A percentile compares a stretch with the other conserved stretches of the same genome.
These are phyloP conservation scores for Arabidopsis arenosa DNA, from an alignment of 345 rosid species.

Conservation along the genomic window DNA sequence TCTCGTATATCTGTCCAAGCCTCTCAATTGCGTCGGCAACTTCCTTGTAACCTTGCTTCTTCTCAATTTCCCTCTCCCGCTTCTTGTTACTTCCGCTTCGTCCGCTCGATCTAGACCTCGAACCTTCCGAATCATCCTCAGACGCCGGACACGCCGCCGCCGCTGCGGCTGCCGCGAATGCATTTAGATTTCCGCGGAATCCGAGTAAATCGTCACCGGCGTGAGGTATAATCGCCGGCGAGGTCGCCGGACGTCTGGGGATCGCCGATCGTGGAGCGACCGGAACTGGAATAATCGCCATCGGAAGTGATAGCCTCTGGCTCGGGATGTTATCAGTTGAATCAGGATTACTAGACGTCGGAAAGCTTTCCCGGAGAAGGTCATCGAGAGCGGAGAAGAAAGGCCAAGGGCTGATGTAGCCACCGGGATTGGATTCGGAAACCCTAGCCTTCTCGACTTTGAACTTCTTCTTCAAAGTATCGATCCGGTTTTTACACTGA, in stretches of 20 bases:
- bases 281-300: conserved; percentile 40
- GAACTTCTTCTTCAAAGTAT: conserved; percentile 94
- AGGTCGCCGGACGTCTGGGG: conserved; percentile 51
- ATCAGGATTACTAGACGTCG: conserved; percentile 49
- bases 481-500: conserved; percentile 98
- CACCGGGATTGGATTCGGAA: conserved; percentile 53
- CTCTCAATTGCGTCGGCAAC: conserved; percentile 73
- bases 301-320: conserved; percentile 54
- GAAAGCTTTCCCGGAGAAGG: conserved; percentile 69
- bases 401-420: conserved; percentile 70
- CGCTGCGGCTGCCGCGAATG: conserved; percentile 87
- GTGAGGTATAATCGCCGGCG: conserved; percentile 58
- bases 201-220: conserved; percentile 32
- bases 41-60: conserved; percentile 62
- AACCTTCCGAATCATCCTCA: conserved; percentile 44
- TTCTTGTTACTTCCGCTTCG: conserved; percentile 38
- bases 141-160: conserved; percentile 45
- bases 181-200: conserved; percentile 80
- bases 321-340: conserved; percentile 35
- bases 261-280: conserved; percentile 52
- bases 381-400: conserved; percentile 80
- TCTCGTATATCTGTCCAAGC: conserved; percentile 85
- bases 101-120: conserved; percentile 44
- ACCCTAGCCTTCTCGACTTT: conserved; percentile 91
- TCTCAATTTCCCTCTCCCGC: conserved; percentile 44